Percentiles rank a stretch among this genome's conserved stretches.
phyloP scores from a whole-genome alignment of 192 early-diverging fungal species.

The Gonapodya sp. region DNA sequence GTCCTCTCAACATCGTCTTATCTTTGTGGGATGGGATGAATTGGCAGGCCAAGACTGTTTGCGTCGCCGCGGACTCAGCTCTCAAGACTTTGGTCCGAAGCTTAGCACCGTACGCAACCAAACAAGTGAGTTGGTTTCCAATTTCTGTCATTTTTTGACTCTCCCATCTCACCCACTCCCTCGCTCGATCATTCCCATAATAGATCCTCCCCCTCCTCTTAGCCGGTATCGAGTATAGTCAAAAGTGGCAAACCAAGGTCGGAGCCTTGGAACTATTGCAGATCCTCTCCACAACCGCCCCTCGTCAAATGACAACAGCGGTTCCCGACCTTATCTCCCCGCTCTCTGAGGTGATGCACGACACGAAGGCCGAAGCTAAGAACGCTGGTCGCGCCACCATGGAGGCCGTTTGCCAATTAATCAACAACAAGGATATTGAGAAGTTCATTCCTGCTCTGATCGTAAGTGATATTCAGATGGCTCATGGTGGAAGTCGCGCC shows the following conservation, averaged over 20 bases:
- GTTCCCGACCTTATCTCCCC: conserved; percentile 25
- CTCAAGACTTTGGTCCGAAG: background rate
- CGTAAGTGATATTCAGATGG: conserved; percentile 3
- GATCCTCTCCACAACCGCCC: conserved; percentile 31
- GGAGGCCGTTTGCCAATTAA: conserved; percentile 54
- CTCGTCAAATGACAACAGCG: conserved; percentile 33
- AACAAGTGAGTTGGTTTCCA: background rate
- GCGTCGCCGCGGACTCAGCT: background rate
- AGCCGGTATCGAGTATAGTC: conserved; percentile 59
- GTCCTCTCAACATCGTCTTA: background rate
- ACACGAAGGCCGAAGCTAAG: conserved; percentile 66
- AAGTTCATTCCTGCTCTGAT: conserved; percentile 67
- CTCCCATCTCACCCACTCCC: background rate
- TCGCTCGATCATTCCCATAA: too few species aligned
- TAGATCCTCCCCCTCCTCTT: conserved; percentile 52
- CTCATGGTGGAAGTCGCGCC: background rate
- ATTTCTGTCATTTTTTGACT: too few species aligned
- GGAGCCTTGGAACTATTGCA: conserved; percentile 34
- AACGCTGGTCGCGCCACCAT: conserved; percentile 54
- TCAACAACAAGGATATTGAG: conserved; percentile 72
- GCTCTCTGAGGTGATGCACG: conserved; percentile 21
- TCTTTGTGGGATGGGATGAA: background rate
- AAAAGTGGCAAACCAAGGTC: conserved; percentile 66
- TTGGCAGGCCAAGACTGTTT: background rate
- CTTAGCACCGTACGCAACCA: background rate